Evolutionary conservation across 2,329 filamentous ascomycete genomes (phyloP).

Genomic region (Coleophoma crateriformis): DNA sequence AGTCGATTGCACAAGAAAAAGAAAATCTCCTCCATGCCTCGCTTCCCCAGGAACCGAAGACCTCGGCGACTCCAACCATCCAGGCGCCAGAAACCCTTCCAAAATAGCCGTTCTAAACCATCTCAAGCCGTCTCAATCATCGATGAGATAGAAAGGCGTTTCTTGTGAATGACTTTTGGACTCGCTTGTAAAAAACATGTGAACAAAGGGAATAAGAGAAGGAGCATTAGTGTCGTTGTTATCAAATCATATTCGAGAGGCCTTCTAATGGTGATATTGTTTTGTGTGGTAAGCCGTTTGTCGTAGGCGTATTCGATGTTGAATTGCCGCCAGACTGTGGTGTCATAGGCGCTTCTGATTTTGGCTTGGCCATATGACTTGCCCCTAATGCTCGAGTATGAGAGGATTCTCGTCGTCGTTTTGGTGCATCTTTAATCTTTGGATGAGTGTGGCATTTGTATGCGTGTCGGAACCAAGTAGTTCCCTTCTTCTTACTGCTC

Average conservation of each 20-base stretch:
- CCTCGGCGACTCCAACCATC: background rate
- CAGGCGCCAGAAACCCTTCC: background rate
- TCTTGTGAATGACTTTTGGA: background rate
- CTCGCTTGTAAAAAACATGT: too few relatives aligned
- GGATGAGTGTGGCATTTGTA: slow-evolving; percentile 77
- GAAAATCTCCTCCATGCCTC: background rate
- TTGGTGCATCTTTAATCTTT: slow-evolving; percentile 66
- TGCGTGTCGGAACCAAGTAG: slow-evolving; percentile 83
- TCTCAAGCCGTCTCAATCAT: background rate
- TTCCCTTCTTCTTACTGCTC: slow-evolving; percentile 88
- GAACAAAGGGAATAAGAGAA: background rate
- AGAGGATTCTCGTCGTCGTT: slow-evolving; percentile 59
- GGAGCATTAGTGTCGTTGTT: background rate
- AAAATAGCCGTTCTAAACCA: background rate
- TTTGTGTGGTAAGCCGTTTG: slow-evolving; percentile 12
- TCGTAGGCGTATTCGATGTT: slow-evolving; percentile 33
- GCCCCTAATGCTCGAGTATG: slow-evolving; percentile 31
- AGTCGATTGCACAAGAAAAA: background rate
- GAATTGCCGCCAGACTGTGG: slow-evolving; percentile 33
- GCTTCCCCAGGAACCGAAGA: background rate
- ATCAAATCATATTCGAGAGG: slow-evolving; percentile 42
- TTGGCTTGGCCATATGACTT: slow-evolving; percentile 40
- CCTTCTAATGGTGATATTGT: slow-evolving; percentile 32
- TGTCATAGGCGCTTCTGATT: slow-evolving; percentile 38
- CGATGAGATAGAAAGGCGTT: background rate